Base-by-base conservation (phyloP, 805 yeast species). In the Pichia heedii region DNA sequence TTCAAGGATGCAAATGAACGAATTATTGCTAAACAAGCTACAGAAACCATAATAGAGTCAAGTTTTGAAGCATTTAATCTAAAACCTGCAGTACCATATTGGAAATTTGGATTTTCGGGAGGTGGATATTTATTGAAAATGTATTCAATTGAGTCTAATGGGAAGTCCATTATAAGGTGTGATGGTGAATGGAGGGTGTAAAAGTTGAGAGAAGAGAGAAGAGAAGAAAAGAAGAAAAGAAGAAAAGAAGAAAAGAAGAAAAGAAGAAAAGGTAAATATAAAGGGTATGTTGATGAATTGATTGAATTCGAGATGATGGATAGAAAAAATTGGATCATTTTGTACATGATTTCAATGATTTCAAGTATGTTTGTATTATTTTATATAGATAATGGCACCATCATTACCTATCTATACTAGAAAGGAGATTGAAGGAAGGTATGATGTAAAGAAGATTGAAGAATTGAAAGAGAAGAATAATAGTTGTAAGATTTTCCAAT, bases 1-100 rank as follows among this genome's bases (percentile, higher is more conserved):
- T 46, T 46, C 1, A 67, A 65, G 27, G 84, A 65, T 47, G 68
- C 71, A 46, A 81, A 73, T n/a, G 97, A 88, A 55, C 98, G 72
- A 49, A 93, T 66, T 2, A 80, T 68, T 0, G 98, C 97, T 22
- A 89, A 60, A 18, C 88, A 68, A 2, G 96, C 96, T 16, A 84
- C 87, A 7, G 90, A 73, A 61, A 77, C 85, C 62, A 86, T 83
- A 27, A 89, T 90, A 16, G 87, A 80, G 57, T 86, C 95, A 50
- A 90, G 66, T 16, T 71, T 62, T 19, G 64, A 58, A 2, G 95
- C 89, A 39, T 76, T 67, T 66, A 81, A 80, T 46, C 98, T 76
- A 66, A 93, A 93, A 9, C 98, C 98, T 2, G 98, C 98, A 1
- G 98, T 93, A n/a, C 98, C 98, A 56, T 93, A 93, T 16, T 76